Evolutionary conservation across 345 rosid species (phyloP).

Genomic region (Turritis glabra): DNA sequence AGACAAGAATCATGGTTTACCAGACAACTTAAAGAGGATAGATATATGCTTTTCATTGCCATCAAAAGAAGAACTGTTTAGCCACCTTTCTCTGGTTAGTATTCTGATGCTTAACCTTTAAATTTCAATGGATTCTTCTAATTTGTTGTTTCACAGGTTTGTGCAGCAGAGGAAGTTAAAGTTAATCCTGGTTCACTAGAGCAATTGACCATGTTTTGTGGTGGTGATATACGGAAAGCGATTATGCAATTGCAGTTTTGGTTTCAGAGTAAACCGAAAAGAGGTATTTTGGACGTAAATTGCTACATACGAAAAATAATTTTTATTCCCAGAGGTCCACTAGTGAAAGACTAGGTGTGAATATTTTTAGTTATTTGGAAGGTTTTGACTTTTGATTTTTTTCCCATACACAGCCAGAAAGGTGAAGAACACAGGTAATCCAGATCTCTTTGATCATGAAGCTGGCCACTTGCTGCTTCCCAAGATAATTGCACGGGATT

Average conservation of each 20-base stretch:
- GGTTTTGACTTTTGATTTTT: slow-evolving; percentile 15
- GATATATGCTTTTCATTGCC: slow-evolving; percentile 63
- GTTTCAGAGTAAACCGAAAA: slow-evolving; percentile 66
- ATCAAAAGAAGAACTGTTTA: slow-evolving; percentile 58
- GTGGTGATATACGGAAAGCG: slow-evolving; percentile 78
- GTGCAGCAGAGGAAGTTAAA: slow-evolving; percentile 63
- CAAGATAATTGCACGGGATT: slow-evolving; percentile 61
- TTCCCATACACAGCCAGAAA: slow-evolving; percentile 47
- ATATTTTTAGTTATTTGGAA: background rate
- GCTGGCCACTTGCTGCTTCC: slow-evolving; percentile 64
- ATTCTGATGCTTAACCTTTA: slow-evolving; percentile 23
- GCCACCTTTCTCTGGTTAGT: slow-evolving; percentile 54
- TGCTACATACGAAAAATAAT: background rate
- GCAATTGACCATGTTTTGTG: slow-evolving; percentile 53
- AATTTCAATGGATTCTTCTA: slow-evolving; percentile 25
- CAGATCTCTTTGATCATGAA: slow-evolving; percentile 56
- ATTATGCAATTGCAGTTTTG: slow-evolving; percentile 86
- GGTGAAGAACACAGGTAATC: slow-evolving; percentile 26
- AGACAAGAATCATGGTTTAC: slow-evolving; percentile 70
- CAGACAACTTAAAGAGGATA: slow-evolving; percentile 65
- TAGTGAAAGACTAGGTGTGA: background rate
- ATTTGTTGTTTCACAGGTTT: slow-evolving; percentile 51
- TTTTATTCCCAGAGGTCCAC: background rate
- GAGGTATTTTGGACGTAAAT: slow-evolving; percentile 50
- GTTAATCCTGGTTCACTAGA: slow-evolving; percentile 56